Evolutionary conservation across 1,284 basidiomycete genomes (phyloP).

Genomic region (Ceratobasidium sp.): DNA sequence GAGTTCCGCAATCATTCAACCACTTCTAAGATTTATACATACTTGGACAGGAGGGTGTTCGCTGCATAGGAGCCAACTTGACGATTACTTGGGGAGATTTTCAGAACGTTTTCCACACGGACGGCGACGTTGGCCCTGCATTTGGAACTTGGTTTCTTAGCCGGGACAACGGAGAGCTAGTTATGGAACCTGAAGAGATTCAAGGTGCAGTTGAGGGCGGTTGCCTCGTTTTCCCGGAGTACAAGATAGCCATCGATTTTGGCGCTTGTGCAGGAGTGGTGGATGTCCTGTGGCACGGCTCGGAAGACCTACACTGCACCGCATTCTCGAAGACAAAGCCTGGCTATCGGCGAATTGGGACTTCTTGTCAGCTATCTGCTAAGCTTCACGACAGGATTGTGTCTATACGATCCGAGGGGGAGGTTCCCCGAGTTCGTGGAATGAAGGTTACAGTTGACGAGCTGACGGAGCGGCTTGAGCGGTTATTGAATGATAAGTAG

Average conservation of each 20-base stretch:
- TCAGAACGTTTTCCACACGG: background rate
- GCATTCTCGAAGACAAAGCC: background rate
- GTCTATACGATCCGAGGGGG: no score
- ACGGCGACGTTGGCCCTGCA: background rate
- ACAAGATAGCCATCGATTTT: constrained; percentile 8
- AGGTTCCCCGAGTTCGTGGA: no score
- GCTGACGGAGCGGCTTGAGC: no score
- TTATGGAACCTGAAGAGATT: background rate
- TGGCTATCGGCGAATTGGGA: background rate
- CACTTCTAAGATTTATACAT: no score
- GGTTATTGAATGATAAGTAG: no score
- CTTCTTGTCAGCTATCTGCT: background rate
- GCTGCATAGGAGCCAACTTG: no score
- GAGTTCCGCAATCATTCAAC: no score
- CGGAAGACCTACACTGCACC: background rate
- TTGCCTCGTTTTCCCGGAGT: background rate
- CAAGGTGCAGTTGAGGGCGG: background rate
- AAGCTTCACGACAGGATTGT: no score
- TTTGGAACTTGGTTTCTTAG: background rate
- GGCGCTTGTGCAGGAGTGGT: constrained; percentile 12
- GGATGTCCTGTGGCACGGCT: background rate
- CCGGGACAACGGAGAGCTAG: background rate
- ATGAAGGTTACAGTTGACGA: no score
- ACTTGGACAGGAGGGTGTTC: no score
- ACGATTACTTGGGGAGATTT: no score